These are phyloP conservation scores for Nitzschia sp. DNA, from an alignment of 108 stramenopile species.

Conservation along the genomic window DNA sequence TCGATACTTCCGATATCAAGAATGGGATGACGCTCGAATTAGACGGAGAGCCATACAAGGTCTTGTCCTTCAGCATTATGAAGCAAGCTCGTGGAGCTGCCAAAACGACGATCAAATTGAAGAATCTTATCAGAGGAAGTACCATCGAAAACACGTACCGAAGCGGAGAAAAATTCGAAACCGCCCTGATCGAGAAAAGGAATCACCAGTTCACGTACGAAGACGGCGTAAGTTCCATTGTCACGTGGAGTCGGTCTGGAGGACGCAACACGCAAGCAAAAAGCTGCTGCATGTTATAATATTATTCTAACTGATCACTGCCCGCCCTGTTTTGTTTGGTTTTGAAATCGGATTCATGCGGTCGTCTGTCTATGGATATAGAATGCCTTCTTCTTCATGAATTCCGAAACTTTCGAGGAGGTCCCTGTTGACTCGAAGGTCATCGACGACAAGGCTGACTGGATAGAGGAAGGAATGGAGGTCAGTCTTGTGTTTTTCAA, in stretches of 20 bases:
- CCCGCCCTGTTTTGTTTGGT: neutral
- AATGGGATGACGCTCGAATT: slow-evolving; percentile 93
- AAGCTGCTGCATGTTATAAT: neutral
- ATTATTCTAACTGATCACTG: no score
- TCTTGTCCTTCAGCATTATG: slow-evolving; percentile 89
- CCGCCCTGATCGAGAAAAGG: slow-evolving; percentile 84
- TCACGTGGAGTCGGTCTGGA: slow-evolving; percentile 3
- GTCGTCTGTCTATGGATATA: neutral
- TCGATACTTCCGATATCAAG: slow-evolving; percentile 92
- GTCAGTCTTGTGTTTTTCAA: slow-evolving; percentile 80
- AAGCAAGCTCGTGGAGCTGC: slow-evolving; percentile 92
- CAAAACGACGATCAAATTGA: slow-evolving; percentile 91
- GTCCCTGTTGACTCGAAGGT: slow-evolving; percentile 54
- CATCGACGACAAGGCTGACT: slow-evolving; percentile 73
- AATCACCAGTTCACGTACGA: slow-evolving; percentile 84
- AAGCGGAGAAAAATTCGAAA: slow-evolving; percentile 89
- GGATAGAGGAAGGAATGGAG: slow-evolving; percentile 87
- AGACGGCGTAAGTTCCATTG: slow-evolving; percentile 66
- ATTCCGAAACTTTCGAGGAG: slow-evolving; percentile 91
- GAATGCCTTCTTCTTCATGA: slow-evolving; percentile 89
- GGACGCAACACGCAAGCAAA: no score
- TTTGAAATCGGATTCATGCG: neutral
- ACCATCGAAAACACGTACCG: slow-evolving; percentile 95
- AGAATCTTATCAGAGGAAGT: slow-evolving; percentile 90
- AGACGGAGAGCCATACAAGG: slow-evolving; percentile 90